Base-by-base conservation (phyloP, 1,139 yeast genomes). In the Ogataea hybrid region DNA sequence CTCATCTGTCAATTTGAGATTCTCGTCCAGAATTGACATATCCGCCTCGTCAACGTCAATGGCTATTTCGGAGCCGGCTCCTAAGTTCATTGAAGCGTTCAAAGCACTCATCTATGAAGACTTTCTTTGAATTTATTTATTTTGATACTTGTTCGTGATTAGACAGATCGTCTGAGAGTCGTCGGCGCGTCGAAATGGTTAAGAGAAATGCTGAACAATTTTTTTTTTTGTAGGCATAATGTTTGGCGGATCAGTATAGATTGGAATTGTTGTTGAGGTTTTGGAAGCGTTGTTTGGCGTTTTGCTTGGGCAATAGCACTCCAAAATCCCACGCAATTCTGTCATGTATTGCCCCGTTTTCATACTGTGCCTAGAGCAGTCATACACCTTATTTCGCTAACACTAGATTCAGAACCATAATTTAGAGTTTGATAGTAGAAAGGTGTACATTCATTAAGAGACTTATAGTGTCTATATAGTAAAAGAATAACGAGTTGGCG, bases 391-490 rank as follows among this genome's bases (percentile, higher is more conserved):
- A 56, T 59, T 59, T 59, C 64, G 64, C 64, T 59, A 59, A 59
- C 64, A 58, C 64, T 59, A 56, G 45, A 49, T 52, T 58, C 53
- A 37, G 32, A 21, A 32, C 50, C 48, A 56, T 59, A 59, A 49
- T 52, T 52, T 58, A 57, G 64, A 58, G 64, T 59, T 59, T 59
- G 64, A 59, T 59, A 59, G 64, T 59, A 59, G 63, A 50, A 53
- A 49, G 61, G 63, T 59, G 52, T 52, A 59, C 61, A 59, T 52
- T 35, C 25, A n/a, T 22, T 23, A n/a, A 23, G 15, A 23, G 28
- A 30, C 20, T 35, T 14, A 6, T 28, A 10, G 8, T 25, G 30
- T 30, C 36, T 28, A 16, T 20, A 33, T 23, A 29, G 33, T 23
- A 22, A 28, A 29, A 18, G 36, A 20, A 17, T 28, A 25, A 18